Percentiles rank a stretch among this genome's conserved stretches.
These are phyloP conservation scores for Ustilago tritici DNA, from an alignment of 1,284 basidiomycete genomes.

Conservation along the genomic window DNA sequence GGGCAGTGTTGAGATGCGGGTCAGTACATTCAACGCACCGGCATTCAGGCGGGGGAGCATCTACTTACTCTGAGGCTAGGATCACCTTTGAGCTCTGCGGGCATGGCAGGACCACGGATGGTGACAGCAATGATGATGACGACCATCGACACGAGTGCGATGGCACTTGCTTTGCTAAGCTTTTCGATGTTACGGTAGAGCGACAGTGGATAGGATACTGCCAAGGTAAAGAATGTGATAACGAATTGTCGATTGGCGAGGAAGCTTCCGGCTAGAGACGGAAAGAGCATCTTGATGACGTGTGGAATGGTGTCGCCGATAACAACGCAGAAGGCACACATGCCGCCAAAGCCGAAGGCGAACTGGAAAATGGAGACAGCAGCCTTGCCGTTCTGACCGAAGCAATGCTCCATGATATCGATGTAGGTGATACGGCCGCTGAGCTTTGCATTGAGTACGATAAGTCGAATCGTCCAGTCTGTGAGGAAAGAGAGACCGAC, in stretches of 20 bases:
- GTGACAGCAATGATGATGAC: conserved; percentile 91
- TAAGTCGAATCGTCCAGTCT: conserved; percentile 98
- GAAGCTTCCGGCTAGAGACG: conserved; percentile 80
- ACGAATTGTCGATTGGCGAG: conserved; percentile 85
- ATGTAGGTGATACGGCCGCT: conserved; percentile 93
- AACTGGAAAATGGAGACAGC: conserved; percentile 98
- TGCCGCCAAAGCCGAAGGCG: conserved; percentile 94
- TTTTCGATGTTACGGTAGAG: conserved; percentile 98
- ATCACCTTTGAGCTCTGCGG: conserved; percentile 81
- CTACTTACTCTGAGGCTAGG: conserved; percentile 45
- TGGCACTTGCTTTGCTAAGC: conserved; percentile 88
- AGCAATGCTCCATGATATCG: conserved; percentile 95
- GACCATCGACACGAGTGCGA: conserved; percentile 84
- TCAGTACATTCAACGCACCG: background rate
- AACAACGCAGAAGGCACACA: conserved; percentile 70
- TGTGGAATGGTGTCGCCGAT: conserved; percentile 90
- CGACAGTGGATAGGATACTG: conserved; percentile 86
- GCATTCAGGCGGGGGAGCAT: conserved; percentile 9
- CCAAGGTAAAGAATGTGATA: conserved; percentile 75
- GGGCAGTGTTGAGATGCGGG: background rate
- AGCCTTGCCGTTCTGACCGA: conserved; percentile 77
- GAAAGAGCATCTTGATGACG: conserved; percentile 88
- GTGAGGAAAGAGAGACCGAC: conserved; percentile 85
- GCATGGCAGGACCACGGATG: conserved; percentile 85
- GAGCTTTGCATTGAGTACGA: conserved; percentile 90